A percentile compares a stretch with the other conserved stretches of the same genome.
These are phyloP conservation scores for Prunus padus DNA, from an alignment of 306 rosid species.

Conservation along the genomic window DNA sequence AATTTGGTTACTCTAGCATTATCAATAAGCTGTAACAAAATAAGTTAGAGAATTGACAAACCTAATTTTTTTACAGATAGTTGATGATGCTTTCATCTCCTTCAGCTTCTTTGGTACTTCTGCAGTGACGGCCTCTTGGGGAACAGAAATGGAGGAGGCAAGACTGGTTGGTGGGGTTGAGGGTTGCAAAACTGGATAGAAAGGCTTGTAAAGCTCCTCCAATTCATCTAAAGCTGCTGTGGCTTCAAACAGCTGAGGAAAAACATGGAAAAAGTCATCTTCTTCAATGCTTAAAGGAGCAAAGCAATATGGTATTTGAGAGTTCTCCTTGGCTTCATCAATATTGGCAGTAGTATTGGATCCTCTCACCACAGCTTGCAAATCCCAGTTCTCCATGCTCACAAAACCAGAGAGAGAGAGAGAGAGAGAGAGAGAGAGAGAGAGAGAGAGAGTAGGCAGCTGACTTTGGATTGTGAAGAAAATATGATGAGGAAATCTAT, in stretches of 20 bases:
- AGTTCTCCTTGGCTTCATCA: conserved; percentile 28
- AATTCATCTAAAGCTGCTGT: conserved; percentile 48
- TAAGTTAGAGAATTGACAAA: conserved; percentile 1
- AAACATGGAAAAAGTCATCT: conserved; percentile 26
- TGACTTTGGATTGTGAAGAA: conserved; percentile 26
- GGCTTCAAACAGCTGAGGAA: conserved; percentile 51
- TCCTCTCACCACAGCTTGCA: conserved; percentile 81
- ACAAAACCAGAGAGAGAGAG: conserved; percentile 20
- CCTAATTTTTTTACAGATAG: conserved; percentile 49
- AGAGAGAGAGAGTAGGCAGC: conserved; percentile 1
- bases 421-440: background rate
- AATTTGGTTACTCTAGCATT: no score
- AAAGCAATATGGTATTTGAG: conserved; percentile 5
- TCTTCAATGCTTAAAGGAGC: conserved; percentile 30
- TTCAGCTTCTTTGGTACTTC: conserved; percentile 33
- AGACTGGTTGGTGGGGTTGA: conserved; percentile 30
- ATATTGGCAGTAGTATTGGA: conserved; percentile 4
- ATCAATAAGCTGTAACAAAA: no score
- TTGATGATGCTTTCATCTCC: conserved; percentile 23
- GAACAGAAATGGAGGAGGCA: conserved; percentile 36
- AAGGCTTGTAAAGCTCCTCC: conserved; percentile 61
- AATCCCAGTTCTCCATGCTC: conserved; percentile 72
- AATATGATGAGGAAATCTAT: conserved; percentile 18
- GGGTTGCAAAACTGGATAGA: conserved; percentile 46
- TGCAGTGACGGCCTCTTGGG: conserved; percentile 27